Base-by-base conservation (phyloP, 768 basidiomycete genomes). In the Tylopilus sp. region DNA sequence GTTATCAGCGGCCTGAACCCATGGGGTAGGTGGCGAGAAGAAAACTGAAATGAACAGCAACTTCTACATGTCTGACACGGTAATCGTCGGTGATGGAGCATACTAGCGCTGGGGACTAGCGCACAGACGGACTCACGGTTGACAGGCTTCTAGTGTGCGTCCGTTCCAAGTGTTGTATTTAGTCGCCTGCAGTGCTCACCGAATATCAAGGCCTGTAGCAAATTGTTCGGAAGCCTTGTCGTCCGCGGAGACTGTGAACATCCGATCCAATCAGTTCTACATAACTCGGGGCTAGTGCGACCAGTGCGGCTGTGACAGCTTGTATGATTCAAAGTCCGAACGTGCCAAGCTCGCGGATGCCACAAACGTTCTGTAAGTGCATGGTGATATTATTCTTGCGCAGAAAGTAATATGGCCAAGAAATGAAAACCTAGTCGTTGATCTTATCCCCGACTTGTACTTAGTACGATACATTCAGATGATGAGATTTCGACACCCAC, bases 371-470 rank as follows among this genome's bases (percentile, higher is more conserved):
- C 35, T 13, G 35, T n/a, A 31, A n/a, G 13, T 33, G 35, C 17
- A 17, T n/a, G 1, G 1, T 35, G 5, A 35, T 12, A 35, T 35
- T n/a, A n/a, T 38, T 38, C 36, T n/a, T 18, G 36, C 20, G 18
- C 36, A 18, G 36, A 26, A 21, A 21, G 25, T 13, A 39, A 39
- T 47, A 28, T 17, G 23, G 26, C 21, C 13, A 1, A 8, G 31
- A 26, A 31, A 20, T 42, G 3, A 15, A 20, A 11, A 13, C 15
- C 31, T 31, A 31, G 31, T 15, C 9, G 31, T 31, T 31, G 11
- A 31, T 31, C 40, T 40, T 35, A 59, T 48, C 33, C 17, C 51
- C 51, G 51, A 42, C 25, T n/a, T 39, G 39, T 36, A n/a, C n/a
- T n/a, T n/a, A n/a, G n/a, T n/a, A 45, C 48, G 36, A 48, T 41